phyloP scores from a whole-genome alignment of 2,329 filamentous ascomycete species.

The Lomentospora prolificans region DNA sequence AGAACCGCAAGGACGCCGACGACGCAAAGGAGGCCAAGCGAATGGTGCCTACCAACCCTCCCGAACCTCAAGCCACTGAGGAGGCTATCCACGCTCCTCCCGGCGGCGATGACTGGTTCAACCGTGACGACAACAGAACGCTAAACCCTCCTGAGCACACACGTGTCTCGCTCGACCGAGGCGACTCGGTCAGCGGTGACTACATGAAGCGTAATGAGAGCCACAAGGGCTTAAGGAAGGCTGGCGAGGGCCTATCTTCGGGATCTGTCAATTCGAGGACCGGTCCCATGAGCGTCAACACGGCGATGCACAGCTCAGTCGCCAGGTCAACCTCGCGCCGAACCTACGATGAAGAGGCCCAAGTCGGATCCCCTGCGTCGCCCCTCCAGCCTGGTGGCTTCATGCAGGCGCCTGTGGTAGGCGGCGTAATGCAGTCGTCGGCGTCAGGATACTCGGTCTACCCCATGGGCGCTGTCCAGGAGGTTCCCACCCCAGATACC shows the following conservation, averaged over 20 bases:
- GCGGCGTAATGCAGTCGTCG: neutral
- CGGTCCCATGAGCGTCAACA: conserved; percentile 13
- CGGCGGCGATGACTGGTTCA: conserved; percentile 3
- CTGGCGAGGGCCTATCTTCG: conserved; percentile 33
- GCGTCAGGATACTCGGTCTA: neutral
- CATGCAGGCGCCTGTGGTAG: neutral
- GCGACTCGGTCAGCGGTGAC: neutral
- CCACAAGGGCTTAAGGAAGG: conserved; percentile 37
- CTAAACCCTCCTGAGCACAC: neutral
- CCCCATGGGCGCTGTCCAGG: neutral
- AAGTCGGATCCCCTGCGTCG: conserved; percentile 18
- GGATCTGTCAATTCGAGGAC: conserved; percentile 16
- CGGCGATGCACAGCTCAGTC: conserved; percentile 8
- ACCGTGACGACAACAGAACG: neutral
- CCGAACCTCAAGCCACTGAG: conserved; percentile 17
- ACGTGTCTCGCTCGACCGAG: neutral
- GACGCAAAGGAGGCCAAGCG: conserved; percentile 55
- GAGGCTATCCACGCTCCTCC: neutral
- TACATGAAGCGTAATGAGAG: conserved; percentile 21
- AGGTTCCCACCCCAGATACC: neutral
- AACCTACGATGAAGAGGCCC: conserved; percentile 34
- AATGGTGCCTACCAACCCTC: conserved; percentile 43
- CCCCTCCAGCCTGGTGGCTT: conserved; percentile 1
- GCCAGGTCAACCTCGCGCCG: conserved; percentile 17
- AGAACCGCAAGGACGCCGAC: conserved; percentile 44